Conservation (phyloP, 2,329 filamentous ascomycete genomes). For the Aspergillus japonicus region DNA sequence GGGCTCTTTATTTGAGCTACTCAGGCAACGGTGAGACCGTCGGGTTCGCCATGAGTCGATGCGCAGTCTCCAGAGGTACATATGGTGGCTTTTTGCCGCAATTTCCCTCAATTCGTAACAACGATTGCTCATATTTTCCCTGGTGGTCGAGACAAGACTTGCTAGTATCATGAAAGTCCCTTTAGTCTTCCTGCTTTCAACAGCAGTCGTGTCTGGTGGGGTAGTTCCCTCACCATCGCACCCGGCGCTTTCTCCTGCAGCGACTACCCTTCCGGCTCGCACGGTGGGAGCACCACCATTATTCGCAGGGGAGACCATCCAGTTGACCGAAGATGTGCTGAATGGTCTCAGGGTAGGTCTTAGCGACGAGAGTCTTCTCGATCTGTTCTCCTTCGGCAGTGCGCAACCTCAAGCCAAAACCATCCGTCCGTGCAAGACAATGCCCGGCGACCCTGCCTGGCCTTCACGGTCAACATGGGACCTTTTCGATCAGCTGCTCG, state of each 20-base stretch:
- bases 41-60: no score
- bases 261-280: slow-evolving; percentile 8
- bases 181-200: not conserved
- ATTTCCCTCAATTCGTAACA: no score
- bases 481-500: slow-evolving; percentile 40
- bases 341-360: slow-evolving; percentile 30
- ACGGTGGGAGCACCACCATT: slow-evolving; percentile 20
- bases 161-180: not conserved
- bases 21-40: no score
- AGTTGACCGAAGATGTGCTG: slow-evolving; percentile 39
- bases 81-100: no score
- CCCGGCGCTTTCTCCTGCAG: not conserved
- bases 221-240: no score
- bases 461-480: slow-evolving; percentile 20
- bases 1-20: no score
- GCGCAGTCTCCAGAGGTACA: no score
- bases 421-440: slow-evolving; percentile 41
- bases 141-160: no score
- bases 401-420: slow-evolving; percentile 25
- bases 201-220: not conserved
- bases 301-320: slow-evolving; percentile 26
- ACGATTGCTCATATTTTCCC: no score
- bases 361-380: slow-evolving; percentile 29
- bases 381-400: slow-evolving; percentile 35
- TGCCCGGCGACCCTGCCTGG: slow-evolving; percentile 24